Evolutionary conservation across 768 basidiomycete species (phyloP).

Genomic region (Mycena vitilis): DNA sequence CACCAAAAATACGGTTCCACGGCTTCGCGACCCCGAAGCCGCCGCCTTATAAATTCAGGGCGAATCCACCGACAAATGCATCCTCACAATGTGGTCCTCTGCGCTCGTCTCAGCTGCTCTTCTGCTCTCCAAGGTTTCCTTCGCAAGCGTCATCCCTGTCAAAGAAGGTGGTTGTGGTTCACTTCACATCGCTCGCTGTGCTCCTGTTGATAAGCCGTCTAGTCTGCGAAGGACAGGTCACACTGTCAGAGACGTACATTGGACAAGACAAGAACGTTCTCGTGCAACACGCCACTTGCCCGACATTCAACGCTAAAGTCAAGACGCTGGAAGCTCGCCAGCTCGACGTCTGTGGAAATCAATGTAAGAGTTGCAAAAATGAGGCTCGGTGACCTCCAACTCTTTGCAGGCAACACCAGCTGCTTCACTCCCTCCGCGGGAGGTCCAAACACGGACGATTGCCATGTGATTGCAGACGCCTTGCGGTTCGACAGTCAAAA

Average conservation of each 20-base stretch:
- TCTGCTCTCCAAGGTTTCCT: slow-evolving; percentile 11
- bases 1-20: not conserved
- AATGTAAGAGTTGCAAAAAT: slow-evolving; percentile 42
- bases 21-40: not conserved
- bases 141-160: slow-evolving; percentile 9
- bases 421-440: slow-evolving; percentile 60
- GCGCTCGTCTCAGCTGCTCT: slow-evolving; percentile 18
- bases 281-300: slow-evolving; percentile 50
- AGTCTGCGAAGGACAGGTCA: slow-evolving; percentile 40
- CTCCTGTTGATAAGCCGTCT: not conserved
- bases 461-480: slow-evolving; percentile 61
- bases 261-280: slow-evolving; percentile 58
- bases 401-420: slow-evolving; percentile 50
- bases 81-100: slow-evolving; percentile 21
- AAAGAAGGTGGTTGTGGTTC: not conserved
- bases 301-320: slow-evolving; percentile 25
- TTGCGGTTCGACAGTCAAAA: slow-evolving; percentile 60
- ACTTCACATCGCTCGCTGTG: not conserved
- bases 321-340: slow-evolving; percentile 40
- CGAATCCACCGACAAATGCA: not conserved
- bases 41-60: slow-evolving; percentile 5
- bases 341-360: slow-evolving; percentile 54
- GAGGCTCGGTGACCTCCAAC: not conserved
- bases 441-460: slow-evolving; percentile 61
- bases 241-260: slow-evolving; percentile 48